Percentiles rank a stretch among this genome's conserved stretches.
Conservation (phyloP, 345 rosid genomes). For the Odontarrhena argentea region DNA sequence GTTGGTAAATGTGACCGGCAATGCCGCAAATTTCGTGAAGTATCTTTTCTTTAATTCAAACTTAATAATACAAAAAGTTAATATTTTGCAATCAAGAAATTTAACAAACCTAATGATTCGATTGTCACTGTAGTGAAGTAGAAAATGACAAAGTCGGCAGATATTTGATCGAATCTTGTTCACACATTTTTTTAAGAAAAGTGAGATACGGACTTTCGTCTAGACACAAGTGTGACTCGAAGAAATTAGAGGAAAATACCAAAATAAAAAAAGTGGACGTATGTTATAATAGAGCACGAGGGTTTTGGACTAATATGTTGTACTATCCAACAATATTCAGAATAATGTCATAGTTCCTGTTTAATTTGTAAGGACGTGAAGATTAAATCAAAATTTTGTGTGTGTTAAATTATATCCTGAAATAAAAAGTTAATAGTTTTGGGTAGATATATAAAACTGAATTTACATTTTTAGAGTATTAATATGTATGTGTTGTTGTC, state of each 20-base stretch:
- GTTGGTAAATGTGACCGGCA: constrained; percentile 32
- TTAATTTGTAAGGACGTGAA: constrained; percentile 2
- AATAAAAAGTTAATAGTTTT: too few relatives aligned
- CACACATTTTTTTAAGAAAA: constrained; percentile 21
- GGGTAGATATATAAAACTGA: too few relatives aligned
- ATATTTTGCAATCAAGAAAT: constrained; percentile 12
- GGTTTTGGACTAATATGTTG: background rate
- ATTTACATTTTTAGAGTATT: too few relatives aligned
- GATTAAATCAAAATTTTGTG: background rate
- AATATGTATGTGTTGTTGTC: too few relatives aligned
- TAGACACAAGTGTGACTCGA: constrained; percentile 9
- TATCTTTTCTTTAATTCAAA: too few relatives aligned
- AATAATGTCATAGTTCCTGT: background rate
- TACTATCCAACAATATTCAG: background rate
- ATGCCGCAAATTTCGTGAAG: constrained; percentile 23
- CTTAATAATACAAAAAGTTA: background rate
- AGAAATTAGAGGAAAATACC: constrained; percentile 3
- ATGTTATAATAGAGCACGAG: constrained; percentile 1
- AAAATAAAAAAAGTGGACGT: background rate
- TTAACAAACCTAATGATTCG: constrained; percentile 17
- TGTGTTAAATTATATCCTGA: too few relatives aligned
- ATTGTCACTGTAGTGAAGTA: constrained; percentile 28
- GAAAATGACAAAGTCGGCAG: constrained; percentile 32
- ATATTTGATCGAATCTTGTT: constrained; percentile 27
- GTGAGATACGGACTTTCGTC: constrained; percentile 10